These are phyloP conservation scores for Corymbia citriodora DNA, from an alignment of 441 rosid genomes.

Conservation along the genomic window DNA sequence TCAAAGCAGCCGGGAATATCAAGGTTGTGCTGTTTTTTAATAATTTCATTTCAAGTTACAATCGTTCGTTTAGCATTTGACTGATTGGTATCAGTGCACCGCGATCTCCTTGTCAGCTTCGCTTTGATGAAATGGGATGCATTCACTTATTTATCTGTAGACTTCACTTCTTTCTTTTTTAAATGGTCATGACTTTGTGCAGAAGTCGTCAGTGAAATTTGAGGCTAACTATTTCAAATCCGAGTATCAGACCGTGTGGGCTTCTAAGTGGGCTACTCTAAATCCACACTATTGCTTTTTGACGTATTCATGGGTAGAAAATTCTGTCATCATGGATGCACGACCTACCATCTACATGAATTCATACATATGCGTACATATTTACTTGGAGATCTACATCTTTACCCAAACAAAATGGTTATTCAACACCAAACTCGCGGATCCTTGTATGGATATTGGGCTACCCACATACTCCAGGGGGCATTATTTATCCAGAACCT, in stretches of 20 bases:
- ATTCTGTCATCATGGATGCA: no score
- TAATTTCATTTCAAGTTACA: no score
- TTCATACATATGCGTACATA: no score
- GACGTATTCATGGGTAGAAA: no score
- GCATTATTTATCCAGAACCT: neutral
- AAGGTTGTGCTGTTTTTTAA: conserved; percentile 9
- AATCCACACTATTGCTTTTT: no score
- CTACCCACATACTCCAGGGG: no score
- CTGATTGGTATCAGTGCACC: neutral
- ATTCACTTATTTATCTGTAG: neutral
- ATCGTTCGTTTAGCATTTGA: neutral
- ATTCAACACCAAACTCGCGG: no score
- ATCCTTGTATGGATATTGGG: no score
- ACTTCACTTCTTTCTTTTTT: neutral
- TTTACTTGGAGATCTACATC: no score
- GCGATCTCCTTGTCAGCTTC: neutral
- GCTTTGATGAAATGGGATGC: neutral
- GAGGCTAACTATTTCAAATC: neutral
- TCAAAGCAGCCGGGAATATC: conserved; percentile 45
- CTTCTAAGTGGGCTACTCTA: neutral
- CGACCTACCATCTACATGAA: no score
- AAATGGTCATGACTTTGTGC: neutral
- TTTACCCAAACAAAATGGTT: no score
- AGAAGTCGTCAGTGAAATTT: neutral
- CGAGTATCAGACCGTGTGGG: neutral